Percentiles rank a stretch among this genome's conserved stretches.
These are phyloP conservation scores for Onygenales sp. DNA, from an alignment of 2,329 filamentous ascomycete species.

Conservation along the genomic window DNA sequence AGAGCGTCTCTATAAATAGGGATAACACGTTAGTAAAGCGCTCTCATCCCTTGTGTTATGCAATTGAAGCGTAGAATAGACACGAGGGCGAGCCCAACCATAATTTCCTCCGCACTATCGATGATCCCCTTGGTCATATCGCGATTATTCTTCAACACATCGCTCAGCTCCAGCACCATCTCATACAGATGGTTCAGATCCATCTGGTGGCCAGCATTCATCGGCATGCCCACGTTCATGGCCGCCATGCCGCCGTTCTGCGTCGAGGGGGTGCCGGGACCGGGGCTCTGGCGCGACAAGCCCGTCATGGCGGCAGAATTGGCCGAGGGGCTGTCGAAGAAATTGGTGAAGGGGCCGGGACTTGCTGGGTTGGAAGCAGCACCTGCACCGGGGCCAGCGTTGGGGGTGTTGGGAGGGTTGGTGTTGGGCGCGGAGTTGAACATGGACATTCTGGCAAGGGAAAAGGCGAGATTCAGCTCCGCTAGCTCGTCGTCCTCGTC, in stretches of 20 bases:
- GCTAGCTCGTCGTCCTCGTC: conserved; percentile 17
- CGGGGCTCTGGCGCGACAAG: conserved; percentile 25
- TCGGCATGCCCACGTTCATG: conserved; percentile 29
- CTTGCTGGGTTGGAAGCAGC: conserved; percentile 13
- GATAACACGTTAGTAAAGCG: conserved; percentile 3
- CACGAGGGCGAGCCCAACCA: conserved; percentile 23
- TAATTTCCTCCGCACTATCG: conserved; percentile 40
- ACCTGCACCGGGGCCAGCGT: neutral
- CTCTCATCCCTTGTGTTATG: neutral
- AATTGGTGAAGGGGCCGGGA: conserved; percentile 23
- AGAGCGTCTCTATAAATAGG: conserved; percentile 30
- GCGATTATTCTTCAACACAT: conserved; percentile 40
- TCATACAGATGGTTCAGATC: conserved; percentile 42
- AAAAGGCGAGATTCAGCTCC: conserved; percentile 27
- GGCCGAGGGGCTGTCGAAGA: conserved; percentile 19
- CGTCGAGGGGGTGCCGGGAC: conserved; percentile 13
- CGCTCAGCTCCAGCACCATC: conserved; percentile 41
- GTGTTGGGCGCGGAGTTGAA: conserved; percentile 1
- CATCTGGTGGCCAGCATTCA: conserved; percentile 43
- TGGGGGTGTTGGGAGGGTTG: conserved; percentile 1
- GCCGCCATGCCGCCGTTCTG: conserved; percentile 12
- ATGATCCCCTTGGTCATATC: conserved; percentile 42
- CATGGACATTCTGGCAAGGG: conserved; percentile 10
- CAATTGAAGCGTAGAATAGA: conserved; percentile 5
- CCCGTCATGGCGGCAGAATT: conserved; percentile 4